Base-by-base conservation (phyloP, 2,329 filamentous ascomycete species). In the Thielaviopsis musarum region DNA sequence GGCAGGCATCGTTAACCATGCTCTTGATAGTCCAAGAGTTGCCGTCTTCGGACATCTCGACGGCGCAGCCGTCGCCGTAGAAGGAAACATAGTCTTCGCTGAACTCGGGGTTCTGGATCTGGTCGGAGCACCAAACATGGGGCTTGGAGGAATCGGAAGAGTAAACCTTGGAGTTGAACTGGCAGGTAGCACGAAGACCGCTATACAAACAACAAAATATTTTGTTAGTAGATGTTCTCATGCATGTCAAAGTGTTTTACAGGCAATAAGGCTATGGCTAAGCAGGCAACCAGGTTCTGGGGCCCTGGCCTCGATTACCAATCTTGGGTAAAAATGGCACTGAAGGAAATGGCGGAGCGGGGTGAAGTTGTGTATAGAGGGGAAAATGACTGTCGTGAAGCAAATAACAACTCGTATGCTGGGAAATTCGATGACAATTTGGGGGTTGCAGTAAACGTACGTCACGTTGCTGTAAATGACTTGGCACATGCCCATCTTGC, bases 401-500 rank as follows among this genome's bases (percentile, higher is more conserved):
- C 38, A n/a, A 45, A 45, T 34, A 34, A 7, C 30, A 12, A 34
- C 10, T 12, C 30, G 30, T 9, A 34, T 10, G 30, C 30, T 34
- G 10, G 9, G 30, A 34, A 10, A 2, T 12, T 56, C 12, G 28
- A 58, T 19, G 48, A 9, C 13, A 28, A 53, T 28, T 15, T 26
- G 51, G 54, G 28, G 52, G 56, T 55, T 59, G 52, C 12, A 26
- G 41, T 38, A 52, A 34, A 55, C 85, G 73, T 83, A 96, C 91
- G 82, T 86, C 70, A 98, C 87, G 73, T 95, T 96, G 77, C 88
- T 97, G 78, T 97, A 95, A 71, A 98, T 95, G 73, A 97, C 80
- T 77, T 98, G 93, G 62, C 82, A 82, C 72, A 95, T 81, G 58
- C 80, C 88, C 64, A 91, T 72, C 64, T 84, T 78, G 56, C 93